Evolutionary conservation across 306 rosid species (phyloP), one percentile per base, ranked within the genome.

Genomic region (Lupinus albus): DNA sequence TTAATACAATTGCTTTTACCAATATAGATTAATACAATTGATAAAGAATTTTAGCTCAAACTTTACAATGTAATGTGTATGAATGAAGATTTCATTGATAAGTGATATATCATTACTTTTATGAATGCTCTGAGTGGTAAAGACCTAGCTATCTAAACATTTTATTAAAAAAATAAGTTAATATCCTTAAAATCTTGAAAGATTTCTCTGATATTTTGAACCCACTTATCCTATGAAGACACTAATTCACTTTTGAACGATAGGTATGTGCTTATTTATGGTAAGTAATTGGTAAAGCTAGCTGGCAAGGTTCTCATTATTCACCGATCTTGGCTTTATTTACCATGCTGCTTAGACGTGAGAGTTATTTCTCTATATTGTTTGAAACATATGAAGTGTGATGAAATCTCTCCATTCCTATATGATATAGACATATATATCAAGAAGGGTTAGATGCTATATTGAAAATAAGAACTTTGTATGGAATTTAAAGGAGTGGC

Each of bases 401-500:
- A 76, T 64, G 70, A 21, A 54, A 79, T 65, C 76, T 56, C 67
- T 48, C 69, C 67, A 67, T 61, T 74, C 64, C 28, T 20, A 13
- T 15, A 61, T 64, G 61, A 49, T 61, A 73, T 54, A 50, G 47
- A 14, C 47, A 42, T 42, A 65, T 42, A 65, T 65, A 30, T 45
- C 60, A 44, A 25, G n/a, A 21, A 35, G 69, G 25, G 69, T 21
- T 28, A 33, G 36, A 52, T 55, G 11, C 10, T 8, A 64, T 68
- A 64, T 68, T 21, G 33, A 58, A 50, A 32, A 2, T 18, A 57
- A 47, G 53, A 48, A 39, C 78, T 63, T 57, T 70, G 69, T 67
- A 58, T 67, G 61, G 79, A 73, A 75, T 44, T 78, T 83, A 25
- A 68, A 71, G 85, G 59, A 70, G 76, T 74, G 45, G 35, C 73